Base-by-base conservation (phyloP, 306 rosid genomes). In the Calophaca sinica region DNA sequence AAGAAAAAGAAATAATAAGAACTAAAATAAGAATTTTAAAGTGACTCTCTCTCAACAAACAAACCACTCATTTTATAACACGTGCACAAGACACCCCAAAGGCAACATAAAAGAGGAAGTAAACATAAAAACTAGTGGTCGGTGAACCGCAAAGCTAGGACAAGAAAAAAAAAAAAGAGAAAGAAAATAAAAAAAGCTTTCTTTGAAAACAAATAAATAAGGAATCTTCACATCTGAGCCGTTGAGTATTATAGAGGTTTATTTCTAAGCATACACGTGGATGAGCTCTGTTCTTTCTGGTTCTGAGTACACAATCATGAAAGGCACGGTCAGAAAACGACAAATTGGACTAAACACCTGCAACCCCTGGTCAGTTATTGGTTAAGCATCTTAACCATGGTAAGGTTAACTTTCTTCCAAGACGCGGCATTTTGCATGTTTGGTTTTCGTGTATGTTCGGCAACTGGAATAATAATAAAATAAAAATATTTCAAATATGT, bases 321-420 rank as follows among this genome's bases (percentile, higher is more conserved):
- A 82, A 86, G 68, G 72, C 66, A 6, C 67, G 46, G 79, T 73
- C 79, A n/a, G 36, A 79, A 82, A 76, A 82, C 79, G 81, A 80
- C 84, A 82, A 71, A 31, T 13, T 44, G 13, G 54, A 71, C 82
- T 20, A 14, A 32, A 8, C 28, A 50, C 44, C 78, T 54, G 15
- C 54, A 71, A 55, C 36, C 39, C 68, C 6, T 7, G 60, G 60
- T 76, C 0, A 64, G 29, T 58, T 9, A 35, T 59, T 0, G 49
- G 59, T 32, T 3, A 77, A 33, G 8, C 2, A 52, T 12, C 2
- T 44, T 13, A 79, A 81, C 84, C 64, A 52, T 79, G 79, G 80
- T 74, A 9, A 59, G 57, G 84, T 79, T 75, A 78, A 36, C 1
- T 46, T 57, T 76, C 31, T 69, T 48, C 8, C 55, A n/a, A 38